Evolutionary conservation across 257 asterid genomes (phyloP), one percentile per base, ranked within the genome.

Genomic region (Plantago elongata): DNA sequence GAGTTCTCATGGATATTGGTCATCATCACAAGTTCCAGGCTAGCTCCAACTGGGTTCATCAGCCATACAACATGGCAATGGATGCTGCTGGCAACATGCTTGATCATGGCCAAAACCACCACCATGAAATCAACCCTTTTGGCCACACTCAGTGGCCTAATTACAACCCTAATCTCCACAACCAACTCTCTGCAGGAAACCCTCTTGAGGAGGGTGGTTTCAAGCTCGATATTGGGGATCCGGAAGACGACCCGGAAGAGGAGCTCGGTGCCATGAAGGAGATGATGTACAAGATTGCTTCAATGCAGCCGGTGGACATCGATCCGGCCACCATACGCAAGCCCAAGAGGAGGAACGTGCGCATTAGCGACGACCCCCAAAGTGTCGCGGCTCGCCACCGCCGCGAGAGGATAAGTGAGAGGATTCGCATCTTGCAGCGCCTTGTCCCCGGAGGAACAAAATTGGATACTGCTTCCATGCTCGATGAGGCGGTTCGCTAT

Each of bases 251-350:
- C 0, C 63, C 42, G 0, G 95, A 84, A 15, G 95, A 90, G 27
- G 89, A 87, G 43, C 61, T 90, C 3, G 97, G 95, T 7, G 85
- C 95, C 46, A 82, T 85, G 88, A 90, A 87, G 15, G 97, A 87
- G 62, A 85, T 87, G 95, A 85, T 85, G 96, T 90, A 87, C 88
- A 90, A 81, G 69, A 85, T 90, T 48, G 97, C 97, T 0, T 76
- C 96, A 62, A 85, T 90, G 97, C 97, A 90, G 52, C 96, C 97
- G 0, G 90, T 90, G 4, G 97, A 87, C 63, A 79, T 90, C 62
- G 97, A 90, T 62, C 96, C 96, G 0, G 78, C 91, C 51, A 77
- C 95, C 1, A 61, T 90, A 43, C 73, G 86, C 7, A 82, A 76
- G 72, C 94, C 97, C 0, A 67, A 81, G 37, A 74, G 96, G 48